Conservation (phyloP, 2,329 filamentous ascomycete species). For the Diplodia intermedia region DNA sequence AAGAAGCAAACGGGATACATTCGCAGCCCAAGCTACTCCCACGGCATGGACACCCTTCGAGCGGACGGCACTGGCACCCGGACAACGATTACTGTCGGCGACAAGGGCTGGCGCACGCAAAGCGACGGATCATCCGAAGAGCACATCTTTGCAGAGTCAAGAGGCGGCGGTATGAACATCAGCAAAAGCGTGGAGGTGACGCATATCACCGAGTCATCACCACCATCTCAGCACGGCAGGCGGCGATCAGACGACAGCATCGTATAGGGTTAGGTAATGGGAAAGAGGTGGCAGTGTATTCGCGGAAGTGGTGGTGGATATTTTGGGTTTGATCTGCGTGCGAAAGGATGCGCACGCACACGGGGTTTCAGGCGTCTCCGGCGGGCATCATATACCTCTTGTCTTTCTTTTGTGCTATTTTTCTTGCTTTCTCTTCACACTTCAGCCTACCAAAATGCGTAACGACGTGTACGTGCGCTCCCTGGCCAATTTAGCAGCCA, state of each 20-base stretch:
- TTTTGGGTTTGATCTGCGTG: slow-evolving; percentile 19
- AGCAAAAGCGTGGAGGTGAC: slow-evolving; percentile 32
- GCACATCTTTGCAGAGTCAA: slow-evolving; percentile 1
- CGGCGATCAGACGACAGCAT: slow-evolving; percentile 20
- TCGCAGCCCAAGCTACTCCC: slow-evolving; percentile 26
- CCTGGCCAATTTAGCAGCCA: not conserved
- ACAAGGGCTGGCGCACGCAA: slow-evolving; percentile 16
- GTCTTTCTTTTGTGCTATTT: slow-evolving; percentile 25
- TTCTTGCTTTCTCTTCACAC: not conserved
- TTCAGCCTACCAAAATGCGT: not conserved
- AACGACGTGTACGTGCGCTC: slow-evolving; percentile 24
- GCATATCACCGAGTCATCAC: slow-evolving; percentile 21
- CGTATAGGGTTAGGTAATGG: slow-evolving; percentile 14
- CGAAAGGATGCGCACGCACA: not conserved
- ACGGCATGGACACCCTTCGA: slow-evolving; percentile 31
- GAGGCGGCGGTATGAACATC: slow-evolving; percentile 18
- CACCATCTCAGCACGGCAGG: not conserved
- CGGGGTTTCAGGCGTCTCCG: slow-evolving; percentile 26
- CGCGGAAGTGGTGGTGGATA: not conserved
- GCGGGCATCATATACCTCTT: slow-evolving; percentile 24
- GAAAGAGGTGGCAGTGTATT: not conserved
- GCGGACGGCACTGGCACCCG: slow-evolving; percentile 31
- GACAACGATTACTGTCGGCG: slow-evolving; percentile 31
- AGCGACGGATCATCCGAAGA: slow-evolving; percentile 26
- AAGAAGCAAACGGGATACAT: slow-evolving; percentile 35